Percentiles rank a stretch among this genome's conserved stretches.
phyloP scores from a whole-genome alignment of 2,329 filamentous ascomycete species.

The Sporothrix sp. region DNA sequence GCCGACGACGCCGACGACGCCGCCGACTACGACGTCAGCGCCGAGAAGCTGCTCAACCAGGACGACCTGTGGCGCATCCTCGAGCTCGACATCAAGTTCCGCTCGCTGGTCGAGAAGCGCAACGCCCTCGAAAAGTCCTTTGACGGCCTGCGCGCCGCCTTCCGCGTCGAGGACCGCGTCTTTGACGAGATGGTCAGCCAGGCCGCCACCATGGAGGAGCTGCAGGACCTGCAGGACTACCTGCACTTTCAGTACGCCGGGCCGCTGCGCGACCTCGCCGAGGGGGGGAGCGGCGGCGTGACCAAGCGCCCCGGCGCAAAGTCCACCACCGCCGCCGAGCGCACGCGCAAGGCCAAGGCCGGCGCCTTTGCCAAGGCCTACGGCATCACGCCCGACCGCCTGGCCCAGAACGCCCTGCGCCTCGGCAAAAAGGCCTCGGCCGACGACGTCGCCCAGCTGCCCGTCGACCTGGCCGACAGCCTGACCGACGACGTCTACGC shows the following conservation, averaged over 20 bases:
- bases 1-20: slow-evolving; percentile 48
- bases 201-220: slow-evolving; percentile 81
- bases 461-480: slow-evolving; percentile 78
- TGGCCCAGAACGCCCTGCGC: slow-evolving; percentile 77
- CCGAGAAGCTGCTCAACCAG: slow-evolving; percentile 83
- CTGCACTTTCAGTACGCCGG: slow-evolving; percentile 86
- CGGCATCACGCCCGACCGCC: slow-evolving; percentile 77
- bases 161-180: slow-evolving; percentile 58
- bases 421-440: slow-evolving; percentile 70
- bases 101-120: slow-evolving; percentile 84
- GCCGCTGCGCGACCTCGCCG: slow-evolving; percentile 66
- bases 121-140: slow-evolving; percentile 74
- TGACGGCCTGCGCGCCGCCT: slow-evolving; percentile 55
- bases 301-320: slow-evolving; percentile 76
- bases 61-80: slow-evolving; percentile 92
- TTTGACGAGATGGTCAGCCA: slow-evolving; percentile 74
- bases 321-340: slow-evolving; percentile 66
- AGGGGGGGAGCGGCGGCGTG: slow-evolving; percentile 29
- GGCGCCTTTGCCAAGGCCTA: slow-evolving; percentile 80
- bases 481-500: slow-evolving; percentile 63
- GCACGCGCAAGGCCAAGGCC: slow-evolving; percentile 68
- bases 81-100: slow-evolving; percentile 90
- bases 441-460: slow-evolving; percentile 71
- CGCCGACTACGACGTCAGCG: slow-evolving; percentile 62
- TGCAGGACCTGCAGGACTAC: slow-evolving; percentile 95